Conservation (phyloP, 225 moss, liverwort and hornwort genomes). For the Asterella californica region DNA sequence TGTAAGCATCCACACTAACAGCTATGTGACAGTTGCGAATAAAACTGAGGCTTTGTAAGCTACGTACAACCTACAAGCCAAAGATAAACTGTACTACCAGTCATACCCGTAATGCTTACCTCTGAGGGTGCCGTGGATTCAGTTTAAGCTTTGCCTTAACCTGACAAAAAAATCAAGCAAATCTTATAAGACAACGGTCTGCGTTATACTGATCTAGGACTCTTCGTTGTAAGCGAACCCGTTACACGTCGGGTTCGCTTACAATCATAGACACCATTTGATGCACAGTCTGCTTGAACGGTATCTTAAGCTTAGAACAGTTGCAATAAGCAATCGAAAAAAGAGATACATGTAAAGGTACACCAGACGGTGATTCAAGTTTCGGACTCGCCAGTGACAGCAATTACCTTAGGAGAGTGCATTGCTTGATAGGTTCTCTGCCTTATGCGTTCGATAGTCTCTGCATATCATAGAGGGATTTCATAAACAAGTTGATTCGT, state of each 20-base stretch:
- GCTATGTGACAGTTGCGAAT: neutral
- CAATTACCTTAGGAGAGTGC: conserved; percentile 62
- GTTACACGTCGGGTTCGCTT: neutral
- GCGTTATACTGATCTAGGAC: neutral
- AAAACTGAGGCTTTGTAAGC: neutral
- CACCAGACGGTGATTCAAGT: neutral
- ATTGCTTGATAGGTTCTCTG: conserved; percentile 73
- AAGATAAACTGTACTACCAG: neutral
- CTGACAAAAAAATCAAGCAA: conserved; percentile 22
- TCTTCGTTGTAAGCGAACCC: neutral
- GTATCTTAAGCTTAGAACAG: neutral
- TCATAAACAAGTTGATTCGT: neutral
- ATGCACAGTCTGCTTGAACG: neutral
- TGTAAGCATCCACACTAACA: neutral
- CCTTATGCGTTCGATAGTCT: conserved; percentile 77
- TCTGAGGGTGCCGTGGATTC: conserved; percentile 37
- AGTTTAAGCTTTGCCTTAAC: conserved; percentile 40
- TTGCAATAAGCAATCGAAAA: neutral
- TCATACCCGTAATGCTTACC: conserved; percentile 11
- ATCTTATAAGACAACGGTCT: neutral
- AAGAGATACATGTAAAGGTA: neutral
- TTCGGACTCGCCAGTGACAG: neutral
- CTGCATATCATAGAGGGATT: conserved; percentile 36
- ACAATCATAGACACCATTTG: neutral
- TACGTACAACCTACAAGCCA: neutral